Base-by-base conservation (phyloP, 768 basidiomycete genomes). In the Cyclocybe cylindracea region DNA sequence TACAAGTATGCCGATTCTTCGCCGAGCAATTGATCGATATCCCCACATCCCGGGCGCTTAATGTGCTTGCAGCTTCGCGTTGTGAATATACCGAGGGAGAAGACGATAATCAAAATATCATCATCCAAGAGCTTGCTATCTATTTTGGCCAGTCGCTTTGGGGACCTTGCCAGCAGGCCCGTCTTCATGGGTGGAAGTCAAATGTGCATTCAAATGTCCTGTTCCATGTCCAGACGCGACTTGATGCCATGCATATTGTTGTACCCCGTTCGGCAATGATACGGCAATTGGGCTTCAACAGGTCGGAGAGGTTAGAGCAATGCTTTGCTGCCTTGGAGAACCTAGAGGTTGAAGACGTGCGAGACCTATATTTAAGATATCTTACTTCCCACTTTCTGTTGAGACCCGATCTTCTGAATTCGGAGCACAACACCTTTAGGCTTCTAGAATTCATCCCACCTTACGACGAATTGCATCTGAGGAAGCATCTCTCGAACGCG, bases 1-100 rank as follows among this genome's bases (percentile, higher is more conserved):
- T 60, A 10, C 53, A 60, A 41, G 53, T 38, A 2, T 57, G 56
- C 34, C 31, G 38, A 19, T 57, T 60, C 36, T 54, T 48, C 40
- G 7, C 46, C 6, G 56, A 55, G 8, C 32, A 52, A 24, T 4
- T 50, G n/a, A 34, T 53, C n/a, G 38, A 34, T 4, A n/a, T 10
- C 3, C 48, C 47, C 19, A 43, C 48, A 0, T 36, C 38, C 8
- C 46, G 50, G 10, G 51, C 53, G 5, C 19, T 60, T 19, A 57
- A 55, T 37, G 41, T 24, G 4, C 14, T 60, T 11, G 59, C 56
- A 14, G 16, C 32, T 11, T 13, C 39, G 10, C 53, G 59, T 4
- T 57, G 56, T 29, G 47, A 56, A 31, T 16, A 43, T 16, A 41
- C 31, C 13, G 24, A 10, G n/a, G 52, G 16, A 16, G 16, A 46